phyloP scores from a whole-genome alignment of 805 yeast species.

The Saccharomycopsis javanensis region DNA sequence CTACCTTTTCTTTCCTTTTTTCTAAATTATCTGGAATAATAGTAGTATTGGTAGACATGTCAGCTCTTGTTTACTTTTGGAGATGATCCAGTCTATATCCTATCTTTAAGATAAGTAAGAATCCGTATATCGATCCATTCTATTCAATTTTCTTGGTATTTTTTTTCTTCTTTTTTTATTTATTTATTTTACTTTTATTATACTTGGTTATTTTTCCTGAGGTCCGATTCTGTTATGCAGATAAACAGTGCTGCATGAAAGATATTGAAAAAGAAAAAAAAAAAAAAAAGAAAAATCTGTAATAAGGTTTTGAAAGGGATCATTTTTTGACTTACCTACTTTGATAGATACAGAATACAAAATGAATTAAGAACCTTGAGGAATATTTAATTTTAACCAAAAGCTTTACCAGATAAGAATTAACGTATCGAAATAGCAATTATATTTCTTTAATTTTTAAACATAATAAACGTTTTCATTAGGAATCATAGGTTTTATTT shows the following conservation, averaged over 20 bases:
- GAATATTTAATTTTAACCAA: no score
- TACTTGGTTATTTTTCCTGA: background rate
- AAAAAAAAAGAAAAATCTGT: background rate
- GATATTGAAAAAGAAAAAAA: background rate
- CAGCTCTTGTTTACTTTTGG: background rate
- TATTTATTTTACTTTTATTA: no score
- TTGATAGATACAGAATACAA: background rate
- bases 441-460: no score
- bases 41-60: background rate
- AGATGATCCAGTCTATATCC: background rate
- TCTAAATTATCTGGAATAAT: slow-evolving; percentile 8
- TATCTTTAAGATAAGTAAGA: background rate
- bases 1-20: slow-evolving; percentile 31
- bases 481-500: no score
- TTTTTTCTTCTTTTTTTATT: background rate
- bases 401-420: no score
- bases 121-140: background rate
- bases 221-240: slow-evolving; percentile 1
- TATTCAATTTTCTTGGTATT: background rate
- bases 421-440: no score
- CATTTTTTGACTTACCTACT: background rate
- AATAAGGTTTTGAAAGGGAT: background rate
- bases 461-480: no score
- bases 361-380: background rate
- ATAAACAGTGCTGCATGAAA: background rate